Evolutionary conservation across 106 monocot genomes (phyloP), one percentile per base, ranked within the genome.

Genomic region (Iris macrosiphon): DNA sequence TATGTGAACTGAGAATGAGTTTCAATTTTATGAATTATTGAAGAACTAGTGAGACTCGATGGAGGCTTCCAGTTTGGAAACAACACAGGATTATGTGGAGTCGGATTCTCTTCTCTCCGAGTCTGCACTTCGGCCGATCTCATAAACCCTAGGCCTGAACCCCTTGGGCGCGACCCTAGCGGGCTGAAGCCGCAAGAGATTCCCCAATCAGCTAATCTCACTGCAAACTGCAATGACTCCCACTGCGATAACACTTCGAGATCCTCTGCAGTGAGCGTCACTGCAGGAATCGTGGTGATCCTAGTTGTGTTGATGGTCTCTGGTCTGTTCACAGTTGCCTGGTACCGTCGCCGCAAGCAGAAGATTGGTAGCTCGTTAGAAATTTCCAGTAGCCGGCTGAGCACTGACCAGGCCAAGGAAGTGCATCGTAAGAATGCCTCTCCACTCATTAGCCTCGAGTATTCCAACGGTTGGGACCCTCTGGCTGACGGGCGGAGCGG

Each of bases 391-490:
- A 68, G 71, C 52, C 49, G 88, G 37, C 54, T 69, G 6, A 85
- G 95, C 76, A 77, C 74, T 9, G 80, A 85, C 57, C 82, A 76
- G 31, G n/a, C n/a, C n/a, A 86, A 76, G 51, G 73, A 79, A 22
- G 14, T 79, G 12, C 66, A 61, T 16, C 58, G 55, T 31, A 94
- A 57, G 57, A 69, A 63, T 27, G 74, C 63, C 6, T 93, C 88
- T 5, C 72, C 80, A 0, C 56, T 88, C 1, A 81, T 81, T 47
- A 84, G 81, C 39, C 75, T 84, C 0, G 93, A 88, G 47, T 94
- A 88, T 59, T 84, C 80, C 5, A 78, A 67, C 49, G 81, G 84
- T 0, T 94, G 88, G 84, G 93, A 84, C 48, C 79, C 81, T 49
- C 61, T 78, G 45, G 60, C 85, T 4, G 80, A 85, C 28, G 79